phyloP scores from a whole-genome alignment of 1,284 basidiomycete genomes.

The Paramarasmius palmivorus region DNA sequence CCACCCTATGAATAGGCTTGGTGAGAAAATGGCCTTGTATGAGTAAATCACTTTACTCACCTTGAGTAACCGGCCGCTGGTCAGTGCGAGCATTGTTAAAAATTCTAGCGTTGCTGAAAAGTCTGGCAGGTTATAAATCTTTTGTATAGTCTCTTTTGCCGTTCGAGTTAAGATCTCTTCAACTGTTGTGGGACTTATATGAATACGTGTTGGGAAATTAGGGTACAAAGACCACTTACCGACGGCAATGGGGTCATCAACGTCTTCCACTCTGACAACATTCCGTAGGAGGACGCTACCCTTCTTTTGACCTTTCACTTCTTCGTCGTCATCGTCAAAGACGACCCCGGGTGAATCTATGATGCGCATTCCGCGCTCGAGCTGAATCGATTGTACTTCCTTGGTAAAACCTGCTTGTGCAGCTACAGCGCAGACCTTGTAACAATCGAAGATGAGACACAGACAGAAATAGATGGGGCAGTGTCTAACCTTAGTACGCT shows the following conservation, averaged over 20 bases:
- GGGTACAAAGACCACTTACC: constrained; percentile 47
- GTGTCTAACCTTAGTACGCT: constrained; percentile 75
- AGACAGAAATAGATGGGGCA: constrained; percentile 41
- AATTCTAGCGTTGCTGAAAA: constrained; percentile 81
- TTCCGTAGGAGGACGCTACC: constrained; percentile 84
- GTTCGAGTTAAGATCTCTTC: constrained; percentile 84
- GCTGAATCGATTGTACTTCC: constrained; percentile 89
- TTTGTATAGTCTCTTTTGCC: constrained; percentile 66
- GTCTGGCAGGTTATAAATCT: constrained; percentile 81
- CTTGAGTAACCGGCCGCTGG: constrained; percentile 83
- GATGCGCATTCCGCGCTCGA: constrained; percentile 91
- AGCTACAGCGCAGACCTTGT: constrained; percentile 85
- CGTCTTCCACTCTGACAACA: constrained; percentile 89
- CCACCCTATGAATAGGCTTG: constrained; percentile 67
- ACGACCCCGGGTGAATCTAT: constrained; percentile 92
- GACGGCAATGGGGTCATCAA: constrained; percentile 88
- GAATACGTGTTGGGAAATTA: constrained; percentile 8
- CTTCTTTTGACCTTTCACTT: constrained; percentile 53
- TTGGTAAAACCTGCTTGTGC: constrained; percentile 95
- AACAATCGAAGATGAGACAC: constrained; percentile 31
- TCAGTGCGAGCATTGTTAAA: constrained; percentile 88
- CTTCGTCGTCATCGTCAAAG: constrained; percentile 72
- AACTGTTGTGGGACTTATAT: constrained; percentile 43
- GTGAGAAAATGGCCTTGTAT: not conserved
- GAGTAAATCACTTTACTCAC: constrained; percentile 35